A percentile compares a stretch with the other conserved stretches of the same genome.
phyloP scores from a whole-genome alignment of 805 yeast species.

The Zygoascus tannicola region DNA sequence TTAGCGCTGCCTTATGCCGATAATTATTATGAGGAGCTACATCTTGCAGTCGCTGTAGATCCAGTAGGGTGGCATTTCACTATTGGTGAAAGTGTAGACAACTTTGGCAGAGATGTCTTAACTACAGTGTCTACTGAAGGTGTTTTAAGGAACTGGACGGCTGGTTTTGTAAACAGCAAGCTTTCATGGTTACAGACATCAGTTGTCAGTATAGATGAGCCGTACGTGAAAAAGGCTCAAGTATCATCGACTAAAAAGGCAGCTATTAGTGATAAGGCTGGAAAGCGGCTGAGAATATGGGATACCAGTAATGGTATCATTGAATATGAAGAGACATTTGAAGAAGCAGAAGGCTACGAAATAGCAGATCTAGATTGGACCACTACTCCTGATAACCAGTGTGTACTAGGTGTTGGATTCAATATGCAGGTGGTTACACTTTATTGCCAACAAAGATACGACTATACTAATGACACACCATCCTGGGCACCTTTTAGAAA shows the following conservation, averaged over 20 bases:
- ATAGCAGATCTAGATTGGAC: slow-evolving; percentile 87
- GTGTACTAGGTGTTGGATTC: slow-evolving; percentile 76
- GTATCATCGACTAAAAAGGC: slow-evolving; percentile 72
- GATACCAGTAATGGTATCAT: slow-evolving; percentile 58
- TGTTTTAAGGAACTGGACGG: slow-evolving; percentile 39
- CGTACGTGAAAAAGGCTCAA: slow-evolving; percentile 43
- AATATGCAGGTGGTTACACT: slow-evolving; percentile 41
- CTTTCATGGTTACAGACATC: slow-evolving; percentile 47
- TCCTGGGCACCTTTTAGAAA: slow-evolving; percentile 68
- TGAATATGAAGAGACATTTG: slow-evolving; percentile 46
- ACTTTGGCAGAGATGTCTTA: slow-evolving; percentile 39
- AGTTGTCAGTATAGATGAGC: slow-evolving; percentile 47
- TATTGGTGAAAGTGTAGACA: slow-evolving; percentile 27
- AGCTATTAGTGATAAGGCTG: slow-evolving; percentile 56
- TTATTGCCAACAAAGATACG: slow-evolving; percentile 78
- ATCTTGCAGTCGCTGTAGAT: slow-evolving; percentile 50
- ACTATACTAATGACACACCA: slow-evolving; percentile 74
- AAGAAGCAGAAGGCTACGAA: slow-evolving; percentile 13
- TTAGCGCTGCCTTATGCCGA: slow-evolving; percentile 17
- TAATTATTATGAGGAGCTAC: slow-evolving; percentile 26
- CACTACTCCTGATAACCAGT: slow-evolving; percentile 51
- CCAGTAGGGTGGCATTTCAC: slow-evolving; percentile 49
- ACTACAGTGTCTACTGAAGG: slow-evolving; percentile 51
- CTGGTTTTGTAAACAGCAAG: slow-evolving; percentile 21
- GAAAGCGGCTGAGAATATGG: slow-evolving; percentile 61